Evolutionary conservation across 768 basidiomycete species (phyloP).

Genomic region (Kockovaella imperatae): DNA sequence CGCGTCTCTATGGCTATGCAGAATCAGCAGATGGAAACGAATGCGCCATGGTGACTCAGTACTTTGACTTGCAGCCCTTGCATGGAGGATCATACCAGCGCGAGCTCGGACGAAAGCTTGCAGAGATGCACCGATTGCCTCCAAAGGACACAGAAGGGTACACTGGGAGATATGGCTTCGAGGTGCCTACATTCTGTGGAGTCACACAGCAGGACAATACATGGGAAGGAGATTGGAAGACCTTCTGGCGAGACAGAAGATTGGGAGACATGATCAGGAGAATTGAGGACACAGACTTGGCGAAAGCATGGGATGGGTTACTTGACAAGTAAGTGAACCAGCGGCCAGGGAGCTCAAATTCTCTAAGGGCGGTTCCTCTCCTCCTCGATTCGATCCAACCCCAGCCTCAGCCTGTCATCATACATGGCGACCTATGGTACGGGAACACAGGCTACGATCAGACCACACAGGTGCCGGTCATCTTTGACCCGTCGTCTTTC

Average conservation of each 20-base stretch:
- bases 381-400: slow-evolving; percentile 24
- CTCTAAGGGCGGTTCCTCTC: slow-evolving; percentile 25
- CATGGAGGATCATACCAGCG: slow-evolving; percentile 11
- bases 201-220: slow-evolving; percentile 41
- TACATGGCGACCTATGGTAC: slow-evolving; percentile 45
- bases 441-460: slow-evolving; percentile 39
- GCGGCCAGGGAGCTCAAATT: neutral
- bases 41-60: slow-evolving; percentile 32
- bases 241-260: slow-evolving; percentile 34
- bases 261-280: slow-evolving; percentile 32
- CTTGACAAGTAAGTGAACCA: slow-evolving; percentile 20
- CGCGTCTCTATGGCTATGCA: slow-evolving; percentile 16
- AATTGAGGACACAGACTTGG: slow-evolving; percentile 25
- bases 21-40: slow-evolving; percentile 5
- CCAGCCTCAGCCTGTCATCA: slow-evolving; percentile 32
- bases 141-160: neutral
- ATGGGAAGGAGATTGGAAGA: slow-evolving; percentile 33
- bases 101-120: slow-evolving; percentile 27
- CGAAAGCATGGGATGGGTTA: slow-evolving; percentile 21
- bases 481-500: slow-evolving; percentile 39
- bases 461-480: slow-evolving; percentile 20
- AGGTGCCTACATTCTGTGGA: slow-evolving; percentile 37
- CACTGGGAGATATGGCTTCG: slow-evolving; percentile 26
- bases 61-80: slow-evolving; percentile 29
- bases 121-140: slow-evolving; percentile 27